These are phyloP conservation scores for Solanum bulbocastanum DNA, from an alignment of 257 asterid species.

Conservation along the genomic window DNA sequence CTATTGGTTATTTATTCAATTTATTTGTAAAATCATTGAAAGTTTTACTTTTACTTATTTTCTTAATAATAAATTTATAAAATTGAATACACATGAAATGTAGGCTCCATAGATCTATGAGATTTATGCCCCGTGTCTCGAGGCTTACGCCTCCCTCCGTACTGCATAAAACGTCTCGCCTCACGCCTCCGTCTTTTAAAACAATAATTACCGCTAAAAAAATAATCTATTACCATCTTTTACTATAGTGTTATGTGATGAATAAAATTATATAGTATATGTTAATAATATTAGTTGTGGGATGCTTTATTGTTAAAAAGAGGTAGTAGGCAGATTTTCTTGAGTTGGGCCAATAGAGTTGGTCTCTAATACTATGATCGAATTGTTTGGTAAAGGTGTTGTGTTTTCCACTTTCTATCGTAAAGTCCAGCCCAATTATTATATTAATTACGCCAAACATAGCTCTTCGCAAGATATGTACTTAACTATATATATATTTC, in stretches of 20 bases:
- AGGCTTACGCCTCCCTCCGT: accelerated
- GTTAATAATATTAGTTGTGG: too few relatives aligned
- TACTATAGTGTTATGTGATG: too few relatives aligned
- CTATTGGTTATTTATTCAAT: too few relatives aligned
- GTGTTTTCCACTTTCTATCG: not conserved
- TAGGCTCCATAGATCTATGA: too few relatives aligned
- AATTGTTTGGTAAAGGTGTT: not conserved
- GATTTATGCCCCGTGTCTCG: too few relatives aligned
- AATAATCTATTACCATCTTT: not conserved
- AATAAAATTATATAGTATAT: too few relatives aligned
- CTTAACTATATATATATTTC: not conserved
- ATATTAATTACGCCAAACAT: not conserved
- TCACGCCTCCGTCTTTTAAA: too few relatives aligned
- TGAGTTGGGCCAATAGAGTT: not conserved
- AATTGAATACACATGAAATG: not conserved
- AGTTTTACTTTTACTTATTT: too few relatives aligned
- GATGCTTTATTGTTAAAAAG: too few relatives aligned
- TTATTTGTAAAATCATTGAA: too few relatives aligned
- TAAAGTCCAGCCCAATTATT: not conserved
- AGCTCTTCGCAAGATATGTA: not conserved
- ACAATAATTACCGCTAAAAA: not conserved
- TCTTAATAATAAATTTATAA: too few relatives aligned
- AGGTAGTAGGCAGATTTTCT: not conserved
- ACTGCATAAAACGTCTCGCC: not conserved
- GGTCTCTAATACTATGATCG: not conserved